Percentiles rank a stretch among this genome's conserved stretches.
These are phyloP conservation scores for Aspergillus persii DNA, from an alignment of 2,329 filamentous ascomycete species.

Conservation along the genomic window DNA sequence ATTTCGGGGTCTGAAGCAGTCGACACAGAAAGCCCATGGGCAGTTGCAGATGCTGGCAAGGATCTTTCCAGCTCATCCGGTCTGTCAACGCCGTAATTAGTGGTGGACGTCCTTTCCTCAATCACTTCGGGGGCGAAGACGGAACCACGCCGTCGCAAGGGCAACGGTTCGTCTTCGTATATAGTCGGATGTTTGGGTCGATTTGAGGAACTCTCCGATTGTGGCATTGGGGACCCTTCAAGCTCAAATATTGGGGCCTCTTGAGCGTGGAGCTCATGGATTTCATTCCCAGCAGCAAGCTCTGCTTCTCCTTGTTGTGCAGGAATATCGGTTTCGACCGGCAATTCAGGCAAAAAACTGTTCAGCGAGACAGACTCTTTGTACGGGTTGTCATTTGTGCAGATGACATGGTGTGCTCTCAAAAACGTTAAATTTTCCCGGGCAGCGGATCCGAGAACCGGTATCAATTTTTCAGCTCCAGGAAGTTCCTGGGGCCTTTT, in stretches of 20 bases:
- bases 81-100: conserved; percentile 1
- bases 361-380: conserved; percentile 28
- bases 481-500: conserved; percentile 35
- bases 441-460: conserved; percentile 48
- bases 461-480: conserved; percentile 55
- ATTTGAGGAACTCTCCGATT: neutral
- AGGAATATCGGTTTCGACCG: conserved; percentile 23
- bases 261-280: conserved; percentile 36
- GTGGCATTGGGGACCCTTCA: conserved; percentile 30
- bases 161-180: conserved; percentile 33
- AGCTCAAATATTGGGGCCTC: conserved; percentile 38
- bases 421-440: conserved; percentile 53
- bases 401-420: conserved; percentile 54
- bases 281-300: conserved; percentile 28
- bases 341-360: conserved; percentile 33
- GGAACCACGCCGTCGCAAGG: conserved; percentile 39
- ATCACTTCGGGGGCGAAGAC: conserved; percentile 49
- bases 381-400: conserved; percentile 47
- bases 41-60: neutral
- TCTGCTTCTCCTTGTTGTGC: conserved; percentile 23
- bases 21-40: neutral
- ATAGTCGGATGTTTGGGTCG: neutral
- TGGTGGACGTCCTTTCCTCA: conserved; percentile 9
- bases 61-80: neutral
- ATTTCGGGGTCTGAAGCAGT: neutral